Evolutionary conservation across 495 filamentous ascomycete genomes (phyloP).

Genomic region (Platismatia glauca): DNA sequence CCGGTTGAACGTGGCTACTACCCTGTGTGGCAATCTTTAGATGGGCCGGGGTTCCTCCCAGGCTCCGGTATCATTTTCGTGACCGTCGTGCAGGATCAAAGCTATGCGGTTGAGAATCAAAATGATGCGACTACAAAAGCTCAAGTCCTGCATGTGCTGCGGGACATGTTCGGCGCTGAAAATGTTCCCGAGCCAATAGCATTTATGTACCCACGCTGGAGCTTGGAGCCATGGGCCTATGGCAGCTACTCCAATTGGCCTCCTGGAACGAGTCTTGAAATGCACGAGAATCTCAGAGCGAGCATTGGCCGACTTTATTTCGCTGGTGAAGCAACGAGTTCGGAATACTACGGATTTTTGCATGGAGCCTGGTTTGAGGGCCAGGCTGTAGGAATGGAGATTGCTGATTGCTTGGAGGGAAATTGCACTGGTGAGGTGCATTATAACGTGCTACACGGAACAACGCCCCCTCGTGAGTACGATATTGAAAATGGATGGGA

Average conservation of each 20-base stretch:
- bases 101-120: conserved; percentile 58
- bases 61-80: conserved; percentile 61
- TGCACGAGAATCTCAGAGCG: conserved; percentile 66
- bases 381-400: conserved; percentile 40
- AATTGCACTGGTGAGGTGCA: conserved; percentile 22
- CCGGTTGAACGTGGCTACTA: conserved; percentile 56
- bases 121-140: conserved; percentile 49
- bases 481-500: conserved; percentile 31
- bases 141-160: conserved; percentile 53
- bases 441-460: conserved; percentile 31
- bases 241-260: conserved; percentile 74
- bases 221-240: conserved; percentile 52
- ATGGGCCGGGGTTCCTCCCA: conserved; percentile 48
- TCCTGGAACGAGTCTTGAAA: conserved; percentile 52
- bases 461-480: conserved; percentile 25
- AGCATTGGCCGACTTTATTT: conserved; percentile 59
- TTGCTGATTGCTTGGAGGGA: conserved; percentile 37
- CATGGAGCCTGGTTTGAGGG: conserved; percentile 62
- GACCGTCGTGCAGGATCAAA: conserved; percentile 52
- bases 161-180: conserved; percentile 54
- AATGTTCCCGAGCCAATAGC: conserved; percentile 57
- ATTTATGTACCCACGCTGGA: conserved; percentile 68
- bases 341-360: conserved; percentile 63
- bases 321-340: conserved; percentile 62
- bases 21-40: conserved; percentile 62